These are phyloP conservation scores for Cladophialophora exuberans DNA, from an alignment of 2,329 filamentous ascomycete genomes.

Conservation along the genomic window DNA sequence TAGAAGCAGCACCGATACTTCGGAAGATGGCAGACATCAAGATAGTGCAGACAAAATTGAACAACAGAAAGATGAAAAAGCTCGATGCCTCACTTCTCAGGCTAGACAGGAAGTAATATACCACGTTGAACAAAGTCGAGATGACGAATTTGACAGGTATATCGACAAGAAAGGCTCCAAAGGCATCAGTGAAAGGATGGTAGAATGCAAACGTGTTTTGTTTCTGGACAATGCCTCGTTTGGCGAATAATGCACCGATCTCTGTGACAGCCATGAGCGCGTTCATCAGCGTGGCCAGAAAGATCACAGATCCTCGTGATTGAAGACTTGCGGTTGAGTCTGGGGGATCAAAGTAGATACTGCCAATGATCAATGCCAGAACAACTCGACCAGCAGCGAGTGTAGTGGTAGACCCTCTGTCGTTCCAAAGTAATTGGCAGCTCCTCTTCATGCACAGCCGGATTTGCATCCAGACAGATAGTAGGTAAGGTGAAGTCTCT, in stretches of 20 bases:
- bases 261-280: conserved; percentile 66
- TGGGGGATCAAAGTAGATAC: conserved; percentile 67
- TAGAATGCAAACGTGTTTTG: conserved; percentile 62
- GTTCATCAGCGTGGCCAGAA: conserved; percentile 66
- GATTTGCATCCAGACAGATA: conserved; percentile 58
- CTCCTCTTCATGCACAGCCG: conserved; percentile 60
- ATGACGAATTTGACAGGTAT: conserved; percentile 63
- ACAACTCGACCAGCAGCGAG: conserved; percentile 64
- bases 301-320: conserved; percentile 64
- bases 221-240: conserved; percentile 62
- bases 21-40: conserved; percentile 64
- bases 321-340: conserved; percentile 63
- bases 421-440: conserved; percentile 67
- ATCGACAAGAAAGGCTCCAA: conserved; percentile 53
- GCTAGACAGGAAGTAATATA: conserved; percentile 67
- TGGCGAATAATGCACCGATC: conserved; percentile 65
- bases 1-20: conserved; percentile 58
- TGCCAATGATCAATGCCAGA: conserved; percentile 66
- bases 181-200: conserved; percentile 54
- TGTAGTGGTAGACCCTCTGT: conserved; percentile 54
- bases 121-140: conserved; percentile 60
- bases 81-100: conserved; percentile 54
- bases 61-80: conserved; percentile 65
- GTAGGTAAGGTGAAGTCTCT: conserved; percentile 58
- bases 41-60: conserved; percentile 58